A percentile compares a stretch with the other conserved stretches of the same genome.
Evolutionary conservation across 164 flowering plant genomes (phyloP).

Genomic region (Aristolochia californica): DNA sequence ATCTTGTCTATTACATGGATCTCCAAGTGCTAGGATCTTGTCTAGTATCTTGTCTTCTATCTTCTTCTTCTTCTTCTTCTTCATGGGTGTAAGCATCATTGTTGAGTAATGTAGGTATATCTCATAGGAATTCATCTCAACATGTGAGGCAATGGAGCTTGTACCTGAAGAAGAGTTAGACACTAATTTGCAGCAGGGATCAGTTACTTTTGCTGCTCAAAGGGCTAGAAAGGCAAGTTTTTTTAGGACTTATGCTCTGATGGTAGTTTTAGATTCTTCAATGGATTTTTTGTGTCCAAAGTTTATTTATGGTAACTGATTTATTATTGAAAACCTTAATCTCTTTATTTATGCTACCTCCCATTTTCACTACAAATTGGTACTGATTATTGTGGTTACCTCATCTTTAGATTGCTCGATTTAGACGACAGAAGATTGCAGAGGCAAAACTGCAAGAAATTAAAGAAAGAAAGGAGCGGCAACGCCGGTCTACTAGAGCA

Average conservation of each 20-base stretch:
- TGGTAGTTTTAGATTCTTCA: too few relatives aligned
- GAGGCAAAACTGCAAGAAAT: slow-evolving; percentile 78
- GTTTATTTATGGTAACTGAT: too few relatives aligned
- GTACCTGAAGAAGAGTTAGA: slow-evolving; percentile 78
- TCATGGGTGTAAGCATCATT: not conserved
- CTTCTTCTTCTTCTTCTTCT: too few relatives aligned
- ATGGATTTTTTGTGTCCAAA: too few relatives aligned
- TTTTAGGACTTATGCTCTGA: too few relatives aligned
- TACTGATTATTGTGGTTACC: too few relatives aligned
- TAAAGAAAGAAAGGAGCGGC: slow-evolving; percentile 80
- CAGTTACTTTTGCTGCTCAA: slow-evolving; percentile 42
- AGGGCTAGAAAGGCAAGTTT: slow-evolving; percentile 78
- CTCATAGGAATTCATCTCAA: slow-evolving; percentile 70
- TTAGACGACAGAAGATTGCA: slow-evolving; percentile 76
- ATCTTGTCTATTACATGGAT: not conserved
- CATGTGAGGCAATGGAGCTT: slow-evolving; percentile 96
- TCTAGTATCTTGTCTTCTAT: too few relatives aligned
- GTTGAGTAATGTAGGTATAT: slow-evolving; percentile 5
- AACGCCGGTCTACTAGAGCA: slow-evolving; percentile 81
- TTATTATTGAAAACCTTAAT: too few relatives aligned
- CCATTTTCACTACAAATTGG: too few relatives aligned
- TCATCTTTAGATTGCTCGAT: slow-evolving; percentile 63
- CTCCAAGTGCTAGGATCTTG: not conserved
- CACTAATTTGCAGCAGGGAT: slow-evolving; percentile 24
- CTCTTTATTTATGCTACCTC: too few relatives aligned